phyloP scores from a whole-genome alignment of 768 basidiomycete species.

The Xerocomus brunneocitrinus region DNA sequence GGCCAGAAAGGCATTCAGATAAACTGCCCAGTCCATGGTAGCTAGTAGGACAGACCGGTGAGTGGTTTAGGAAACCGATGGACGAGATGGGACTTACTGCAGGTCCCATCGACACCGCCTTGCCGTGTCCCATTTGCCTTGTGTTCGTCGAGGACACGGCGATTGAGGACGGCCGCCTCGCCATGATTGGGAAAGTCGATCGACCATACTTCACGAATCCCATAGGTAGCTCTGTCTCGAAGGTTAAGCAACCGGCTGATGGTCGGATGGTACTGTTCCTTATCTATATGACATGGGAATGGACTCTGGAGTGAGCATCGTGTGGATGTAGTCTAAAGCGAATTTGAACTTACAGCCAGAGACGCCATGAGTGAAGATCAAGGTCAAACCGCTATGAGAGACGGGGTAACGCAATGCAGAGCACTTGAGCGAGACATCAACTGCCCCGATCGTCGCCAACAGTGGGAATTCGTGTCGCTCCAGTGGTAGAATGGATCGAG shows the following conservation, averaged over 20 bases:
- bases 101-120: constrained; percentile 8
- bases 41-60: constrained; percentile 9
- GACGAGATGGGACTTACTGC: constrained; percentile 16
- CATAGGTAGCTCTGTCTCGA: constrained; percentile 9
- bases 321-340: too few species aligned
- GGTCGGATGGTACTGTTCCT: constrained; percentile 26
- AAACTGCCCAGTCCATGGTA: constrained; percentile 18
- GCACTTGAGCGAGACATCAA: constrained; percentile 15
- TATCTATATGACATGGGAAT: constrained; percentile 12
- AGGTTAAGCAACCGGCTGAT: constrained; percentile 17
- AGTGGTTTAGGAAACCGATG: neutral
- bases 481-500: constrained; percentile 1
- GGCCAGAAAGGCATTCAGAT: constrained; percentile 24
- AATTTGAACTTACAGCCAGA: constrained; percentile 21
- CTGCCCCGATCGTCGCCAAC: constrained; percentile 14
- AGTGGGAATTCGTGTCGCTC: constrained; percentile 20
- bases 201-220: constrained; percentile 32
- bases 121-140: constrained; percentile 12
- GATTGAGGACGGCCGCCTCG: constrained; percentile 31
- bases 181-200: constrained; percentile 36
- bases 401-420: constrained; percentile 25
- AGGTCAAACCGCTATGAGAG: constrained; percentile 20
- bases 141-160: constrained; percentile 20
- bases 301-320: neutral
- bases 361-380: constrained; percentile 26